A percentile compares a stretch with the other conserved stretches of the same genome.
Conservation (phyloP, 2,329 filamentous ascomycete species). For the Sphaceloma murrayae region DNA sequence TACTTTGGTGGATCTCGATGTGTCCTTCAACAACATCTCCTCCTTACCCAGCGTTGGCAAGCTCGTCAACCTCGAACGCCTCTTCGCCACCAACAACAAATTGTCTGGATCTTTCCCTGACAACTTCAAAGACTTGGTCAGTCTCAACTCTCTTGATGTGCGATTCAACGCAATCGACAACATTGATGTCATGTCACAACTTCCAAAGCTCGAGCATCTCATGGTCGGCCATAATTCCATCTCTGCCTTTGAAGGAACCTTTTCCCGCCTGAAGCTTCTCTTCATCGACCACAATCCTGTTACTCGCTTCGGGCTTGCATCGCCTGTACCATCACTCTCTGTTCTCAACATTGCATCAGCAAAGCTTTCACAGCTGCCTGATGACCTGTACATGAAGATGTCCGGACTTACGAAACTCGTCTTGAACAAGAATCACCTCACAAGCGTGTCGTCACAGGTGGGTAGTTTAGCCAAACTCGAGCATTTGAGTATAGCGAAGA, state of each 20-base stretch:
- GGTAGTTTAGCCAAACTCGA: conserved; percentile 75
- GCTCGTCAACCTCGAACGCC: conserved; percentile 69
- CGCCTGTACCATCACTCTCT: conserved; percentile 69
- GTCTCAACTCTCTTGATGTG: conserved; percentile 81
- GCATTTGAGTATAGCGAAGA: conserved; percentile 88
- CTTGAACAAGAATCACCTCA: conserved; percentile 91
- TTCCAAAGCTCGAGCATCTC: conserved; percentile 80
- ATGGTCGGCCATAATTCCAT: conserved; percentile 89
- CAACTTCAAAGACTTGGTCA: conserved; percentile 62
- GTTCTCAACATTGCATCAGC: conserved; percentile 82
- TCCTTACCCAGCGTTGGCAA: conserved; percentile 70
- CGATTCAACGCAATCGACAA: conserved; percentile 85
- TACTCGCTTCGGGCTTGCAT: conserved; percentile 78
- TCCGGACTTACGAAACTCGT: conserved; percentile 78
- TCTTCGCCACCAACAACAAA: conserved; percentile 94
- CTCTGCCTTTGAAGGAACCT: conserved; percentile 81
- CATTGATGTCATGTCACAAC: conserved; percentile 74
- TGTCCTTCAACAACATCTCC: conserved; percentile 90
- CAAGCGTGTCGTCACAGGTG: conserved; percentile 75
- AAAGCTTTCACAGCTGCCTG: conserved; percentile 78
- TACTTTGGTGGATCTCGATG: conserved; percentile 81
- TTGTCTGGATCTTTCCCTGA: conserved; percentile 63
- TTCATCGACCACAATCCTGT: conserved; percentile 92
- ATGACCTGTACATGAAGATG: conserved; percentile 80
- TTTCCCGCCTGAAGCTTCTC: conserved; percentile 70